Evolutionary conservation across 179 eudicot genomes (phyloP), one percentile per base, ranked within the genome.

Genomic region (Sideroxylon spinosum): DNA sequence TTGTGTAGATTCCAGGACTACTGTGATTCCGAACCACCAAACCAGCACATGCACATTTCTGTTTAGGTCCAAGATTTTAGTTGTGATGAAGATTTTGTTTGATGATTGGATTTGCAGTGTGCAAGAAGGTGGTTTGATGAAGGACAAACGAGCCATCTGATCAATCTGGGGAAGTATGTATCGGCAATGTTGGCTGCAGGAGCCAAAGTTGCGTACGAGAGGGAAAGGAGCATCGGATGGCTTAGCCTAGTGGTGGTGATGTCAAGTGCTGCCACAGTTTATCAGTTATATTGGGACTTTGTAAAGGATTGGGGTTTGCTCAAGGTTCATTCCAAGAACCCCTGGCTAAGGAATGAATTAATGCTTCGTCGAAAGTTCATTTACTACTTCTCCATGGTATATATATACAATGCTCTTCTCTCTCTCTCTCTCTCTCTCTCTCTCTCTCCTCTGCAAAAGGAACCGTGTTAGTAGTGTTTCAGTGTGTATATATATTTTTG

Each of bases 161-260:
- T 87, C n/a, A 95, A 95, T 81, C 86, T 95, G 8, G 98, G 98
- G 0, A 95, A 95, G 74, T 95, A 95, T 77, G 97, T 92, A 17
- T 95, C 99, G 4, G 98, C 99, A 66, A 95, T 95, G 98, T 52
- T 95, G 84, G 99, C 99, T 16, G 99, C 99, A 28, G 98, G 98
- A 23, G 95, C 98, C 4, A 95, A 93, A 73, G 86, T 95, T 81
- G 98, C 92, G 17, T 93, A 93, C 29, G 98, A 95, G 79, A 95
- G 90, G 73, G 94, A 93, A 69, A 86, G 72, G 78, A 81, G 79
- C 60, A 67, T 82, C 8, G 94, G 95, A 46, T 90, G 94, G 85
- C 87, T 93, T 32, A 89, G 86, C 80, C 80, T 91, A 20, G 82
- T 89, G 13, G 95, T 93, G 73, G 85, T 85, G 73, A 73, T 89